Evolutionary conservation across 345 rosid genomes (phyloP).

Genomic region (Citrus glauca): DNA sequence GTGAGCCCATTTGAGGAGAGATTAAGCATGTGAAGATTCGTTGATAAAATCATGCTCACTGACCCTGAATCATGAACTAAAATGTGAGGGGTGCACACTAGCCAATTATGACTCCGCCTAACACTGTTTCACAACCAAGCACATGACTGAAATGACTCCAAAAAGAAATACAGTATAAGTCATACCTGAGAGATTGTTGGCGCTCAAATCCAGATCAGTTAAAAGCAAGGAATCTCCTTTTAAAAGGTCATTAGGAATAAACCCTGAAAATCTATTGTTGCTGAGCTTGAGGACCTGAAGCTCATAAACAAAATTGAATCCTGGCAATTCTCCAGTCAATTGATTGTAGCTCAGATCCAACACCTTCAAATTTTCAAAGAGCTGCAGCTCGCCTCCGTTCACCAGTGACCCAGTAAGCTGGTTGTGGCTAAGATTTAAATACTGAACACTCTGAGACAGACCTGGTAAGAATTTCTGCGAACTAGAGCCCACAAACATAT

Average conservation of each 20-base stretch:
- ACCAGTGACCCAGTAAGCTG: slow-evolving; percentile 80
- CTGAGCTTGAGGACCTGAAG: slow-evolving; percentile 90
- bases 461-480: slow-evolving; percentile 68
- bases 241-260: slow-evolving; percentile 71
- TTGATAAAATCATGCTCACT: slow-evolving; percentile 72
- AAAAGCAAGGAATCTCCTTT: slow-evolving; percentile 89
- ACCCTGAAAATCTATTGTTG: slow-evolving; percentile 83
- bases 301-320: slow-evolving; percentile 81
- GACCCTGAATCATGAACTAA: slow-evolving; percentile 56
- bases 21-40: slow-evolving; percentile 60
- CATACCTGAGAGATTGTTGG: slow-evolving; percentile 90
- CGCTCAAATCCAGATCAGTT: slow-evolving; percentile 80
- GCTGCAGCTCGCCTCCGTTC: slow-evolving; percentile 50
- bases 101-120: slow-evolving; percentile 2
- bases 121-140: neutral
- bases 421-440: slow-evolving; percentile 80
- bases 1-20: slow-evolving; percentile 75
- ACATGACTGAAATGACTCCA: neutral
- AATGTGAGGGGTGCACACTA: slow-evolving; percentile 17
- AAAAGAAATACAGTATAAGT: slow-evolving; percentile 5
- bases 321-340: slow-evolving; percentile 92
- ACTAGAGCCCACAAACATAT: slow-evolving; percentile 56
- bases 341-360: slow-evolving; percentile 92
- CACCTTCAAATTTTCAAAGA: slow-evolving; percentile 71
- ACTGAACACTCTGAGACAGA: slow-evolving; percentile 72